Evolutionary conservation across 1,284 basidiomycete genomes (phyloP), one percentile per base, ranked within the genome.

Genomic region (Xanthoconium separans): DNA sequence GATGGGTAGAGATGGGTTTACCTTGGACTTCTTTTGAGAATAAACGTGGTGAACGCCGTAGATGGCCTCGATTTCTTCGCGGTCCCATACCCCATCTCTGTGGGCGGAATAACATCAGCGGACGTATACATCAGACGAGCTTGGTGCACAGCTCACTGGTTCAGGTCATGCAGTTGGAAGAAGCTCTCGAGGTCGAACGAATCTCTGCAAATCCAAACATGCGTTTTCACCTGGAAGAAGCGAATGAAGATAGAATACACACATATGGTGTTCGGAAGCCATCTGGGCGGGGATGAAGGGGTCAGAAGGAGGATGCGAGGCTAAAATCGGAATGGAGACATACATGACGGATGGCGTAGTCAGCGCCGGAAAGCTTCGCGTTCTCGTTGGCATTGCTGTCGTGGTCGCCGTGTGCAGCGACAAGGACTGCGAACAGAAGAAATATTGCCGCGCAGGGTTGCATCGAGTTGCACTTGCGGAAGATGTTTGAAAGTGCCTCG

Each of bases 21-120:
- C 87, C 78, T 84, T 86, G 22, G 92, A 90, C 73, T 90, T 85
- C 72, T 93, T 89, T 73, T 91, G 85, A 20, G 93, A 91, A 63
- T 93, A 93, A 56, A 95, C 82, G 71, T 99, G 97, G 72, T 98
- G 94, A 22, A 99, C 90, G 54, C 96, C 96, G 64, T 97, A 96
- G 42, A 96, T 83, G 7, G 93, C 91, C 69, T 95, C 87, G 58
- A 95, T 89, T 71, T 95, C 92, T 57, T 86, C 84, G 54, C 79
- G 75, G 70, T 91, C 84, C 87, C 91, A 91, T 37, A 77, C 62
- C 0, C 89, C 85, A 63, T 91, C 81, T 29, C 87, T 89, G 59
- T 7, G 39, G 11, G 7, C 10, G 40, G 7, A 42, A 22, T 29
- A 4, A 33, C 10, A 24, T 55, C 40, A 53, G 37, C 13, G 20